Percentiles rank a stretch among this genome's conserved stretches.
Evolutionary conservation across 2,329 filamentous ascomycete genomes (phyloP).

Genomic region (Fusarium camptoceras): DNA sequence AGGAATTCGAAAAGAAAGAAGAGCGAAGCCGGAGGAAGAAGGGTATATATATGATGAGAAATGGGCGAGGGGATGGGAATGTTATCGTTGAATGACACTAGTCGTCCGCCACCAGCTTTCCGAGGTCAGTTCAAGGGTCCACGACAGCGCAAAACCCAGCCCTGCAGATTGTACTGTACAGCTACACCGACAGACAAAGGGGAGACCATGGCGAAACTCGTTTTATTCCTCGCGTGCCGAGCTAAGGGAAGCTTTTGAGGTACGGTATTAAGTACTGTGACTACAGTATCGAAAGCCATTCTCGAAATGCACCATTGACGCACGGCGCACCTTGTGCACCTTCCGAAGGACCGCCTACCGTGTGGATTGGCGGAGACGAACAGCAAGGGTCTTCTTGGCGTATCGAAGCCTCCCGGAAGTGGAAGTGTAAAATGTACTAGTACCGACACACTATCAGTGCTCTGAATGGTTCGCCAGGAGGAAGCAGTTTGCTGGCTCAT

Average conservation of each 20-base stretch:
- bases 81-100: conserved; percentile 20
- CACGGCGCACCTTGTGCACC: conserved; percentile 32
- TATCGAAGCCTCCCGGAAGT: conserved; percentile 23
- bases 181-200: conserved; percentile 31
- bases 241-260: conserved; percentile 14
- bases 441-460: conserved; percentile 10
- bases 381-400: conserved; percentile 31
- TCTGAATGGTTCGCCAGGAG: not conserved
- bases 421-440: conserved; percentile 29
- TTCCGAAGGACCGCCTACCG: conserved; percentile 9
- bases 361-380: conserved; percentile 30
- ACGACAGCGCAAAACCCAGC: conserved; percentile 10
- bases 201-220: conserved; percentile 17
- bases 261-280: conserved; percentile 6
- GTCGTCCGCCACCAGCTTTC: conserved; percentile 18
- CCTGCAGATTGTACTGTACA: conserved; percentile 21
- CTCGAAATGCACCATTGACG: conserved; percentile 31
- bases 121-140: conserved; percentile 11
- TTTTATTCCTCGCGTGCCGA: conserved; percentile 18
- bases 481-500: conserved; percentile 20
- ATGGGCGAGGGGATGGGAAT: conserved; percentile 4
- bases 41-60: conserved; percentile 32
- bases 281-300: conserved; percentile 24
- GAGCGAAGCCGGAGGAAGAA: conserved; percentile 24
- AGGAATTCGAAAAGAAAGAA: not conserved